Evolutionary conservation across 257 asterid species (phyloP).

Genomic region (Gentiana macrophylla): DNA sequence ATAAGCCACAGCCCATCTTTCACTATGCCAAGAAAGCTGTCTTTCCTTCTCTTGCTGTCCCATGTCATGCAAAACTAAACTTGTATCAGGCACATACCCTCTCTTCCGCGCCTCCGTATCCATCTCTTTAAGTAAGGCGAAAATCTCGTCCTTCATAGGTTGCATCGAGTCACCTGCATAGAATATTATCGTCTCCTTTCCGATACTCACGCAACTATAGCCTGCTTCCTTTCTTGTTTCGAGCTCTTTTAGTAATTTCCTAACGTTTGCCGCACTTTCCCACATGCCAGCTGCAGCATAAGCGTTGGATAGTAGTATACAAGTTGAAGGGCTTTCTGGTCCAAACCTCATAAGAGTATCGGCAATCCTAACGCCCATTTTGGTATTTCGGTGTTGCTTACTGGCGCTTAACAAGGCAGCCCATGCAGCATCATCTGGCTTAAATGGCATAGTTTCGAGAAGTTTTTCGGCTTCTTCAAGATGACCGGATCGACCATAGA

Average conservation of each 20-base stretch:
- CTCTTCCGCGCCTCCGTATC: slow-evolving; percentile 45
- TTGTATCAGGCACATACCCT: slow-evolving; percentile 77
- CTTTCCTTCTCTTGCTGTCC: slow-evolving; percentile 90
- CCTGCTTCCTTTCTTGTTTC: slow-evolving; percentile 74
- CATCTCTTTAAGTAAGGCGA: slow-evolving; percentile 59
- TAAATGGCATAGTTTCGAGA: slow-evolving; percentile 58
- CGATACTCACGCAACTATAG: slow-evolving; percentile 92
- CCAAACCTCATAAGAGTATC: slow-evolving; percentile 61
- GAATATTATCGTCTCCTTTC: slow-evolving; percentile 66
- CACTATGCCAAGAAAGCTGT: slow-evolving; percentile 79
- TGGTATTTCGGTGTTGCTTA: slow-evolving; percentile 58
- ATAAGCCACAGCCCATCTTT: slow-evolving; percentile 85
- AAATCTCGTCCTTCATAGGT: slow-evolving; percentile 58
- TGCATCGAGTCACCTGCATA: slow-evolving; percentile 78
- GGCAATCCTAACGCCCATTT: slow-evolving; percentile 68
- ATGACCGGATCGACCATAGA: slow-evolving; percentile 83
- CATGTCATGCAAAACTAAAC: slow-evolving; percentile 66
- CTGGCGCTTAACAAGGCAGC: slow-evolving; percentile 75
- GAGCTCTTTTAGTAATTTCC: slow-evolving; percentile 71
- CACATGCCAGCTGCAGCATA: slow-evolving; percentile 76
- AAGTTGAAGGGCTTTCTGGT: slow-evolving; percentile 79
- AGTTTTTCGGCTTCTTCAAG: slow-evolving; percentile 58
- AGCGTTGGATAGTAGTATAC: slow-evolving; percentile 71
- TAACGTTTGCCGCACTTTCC: slow-evolving; percentile 58
- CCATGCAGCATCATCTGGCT: slow-evolving; percentile 78